These are phyloP conservation scores for Syzygium grande DNA, from an alignment of 345 rosid genomes.

Conservation along the genomic window DNA sequence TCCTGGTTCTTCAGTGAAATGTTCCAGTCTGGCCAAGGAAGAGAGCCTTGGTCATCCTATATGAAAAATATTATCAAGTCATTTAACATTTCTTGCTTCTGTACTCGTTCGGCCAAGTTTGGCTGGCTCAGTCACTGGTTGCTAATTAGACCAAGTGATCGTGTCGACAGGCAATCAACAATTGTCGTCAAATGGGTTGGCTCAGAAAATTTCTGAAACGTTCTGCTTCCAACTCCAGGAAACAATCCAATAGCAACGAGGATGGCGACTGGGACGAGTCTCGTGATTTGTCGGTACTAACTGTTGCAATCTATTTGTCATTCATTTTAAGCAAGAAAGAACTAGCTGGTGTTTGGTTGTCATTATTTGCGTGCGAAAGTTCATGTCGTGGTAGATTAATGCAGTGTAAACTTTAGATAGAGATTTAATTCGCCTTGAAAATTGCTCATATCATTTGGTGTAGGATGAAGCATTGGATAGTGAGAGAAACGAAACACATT, in stretches of 20 bases:
- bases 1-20: neutral
- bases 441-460: neutral
- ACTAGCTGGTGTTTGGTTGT: neutral
- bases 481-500: neutral
- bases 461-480: neutral
- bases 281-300: neutral
- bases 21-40: neutral
- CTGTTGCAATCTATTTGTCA: neutral
- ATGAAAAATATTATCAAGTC: neutral
- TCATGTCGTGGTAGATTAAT: neutral
- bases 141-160: neutral
- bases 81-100: neutral
- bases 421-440: neutral
- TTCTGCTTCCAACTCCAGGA: constrained; percentile 18
- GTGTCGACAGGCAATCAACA: neutral
- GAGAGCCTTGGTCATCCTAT: neutral
- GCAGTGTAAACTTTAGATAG: neutral
- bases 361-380: neutral
- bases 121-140: neutral
- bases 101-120: neutral
- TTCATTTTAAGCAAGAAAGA: neutral
- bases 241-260: neutral
- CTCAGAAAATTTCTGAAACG: constrained; percentile 60
- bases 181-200: constrained; percentile 54
- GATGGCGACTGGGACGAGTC: neutral